These are phyloP conservation scores for Eimeria maxima DNA, from an alignment of 169 alveolate species.

Conservation along the genomic window DNA sequence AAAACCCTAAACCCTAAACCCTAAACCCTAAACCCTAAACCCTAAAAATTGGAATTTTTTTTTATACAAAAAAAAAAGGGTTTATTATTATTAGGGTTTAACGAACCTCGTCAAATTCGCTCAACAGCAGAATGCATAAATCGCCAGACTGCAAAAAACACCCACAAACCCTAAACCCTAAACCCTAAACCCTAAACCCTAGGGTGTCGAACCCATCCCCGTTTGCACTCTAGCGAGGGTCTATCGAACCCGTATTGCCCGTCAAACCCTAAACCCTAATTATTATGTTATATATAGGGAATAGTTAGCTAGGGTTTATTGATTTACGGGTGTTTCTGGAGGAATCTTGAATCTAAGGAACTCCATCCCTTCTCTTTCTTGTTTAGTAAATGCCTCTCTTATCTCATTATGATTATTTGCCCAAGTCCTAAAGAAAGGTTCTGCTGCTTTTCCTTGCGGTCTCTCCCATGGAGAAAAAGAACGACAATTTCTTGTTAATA, in stretches of 20 bases:
- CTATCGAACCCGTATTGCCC: no score
- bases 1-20: no score
- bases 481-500: not conserved
- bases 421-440: not conserved
- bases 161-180: not conserved
- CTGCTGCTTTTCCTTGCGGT: not conserved
- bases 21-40: no score
- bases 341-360: not conserved
- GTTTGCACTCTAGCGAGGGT: not conserved
- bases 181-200: not conserved
- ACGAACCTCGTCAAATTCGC: not conserved
- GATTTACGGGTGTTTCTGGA: not conserved
- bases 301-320: no score
- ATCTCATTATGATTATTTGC: not conserved
- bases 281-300: no score
- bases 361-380: not conserved
- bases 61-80: not conserved
- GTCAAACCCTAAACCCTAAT: not conserved
- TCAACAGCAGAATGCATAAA: not conserved
- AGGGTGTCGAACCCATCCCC: not conserved
- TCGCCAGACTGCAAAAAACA: not conserved
- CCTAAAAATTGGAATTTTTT: no score
- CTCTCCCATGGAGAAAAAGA: slow-evolving; percentile 23
- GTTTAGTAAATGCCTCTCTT: not conserved
- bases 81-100: no score